phyloP scores from a whole-genome alignment of 169 alveolate genomes.

The Eimeria zaria region DNA sequence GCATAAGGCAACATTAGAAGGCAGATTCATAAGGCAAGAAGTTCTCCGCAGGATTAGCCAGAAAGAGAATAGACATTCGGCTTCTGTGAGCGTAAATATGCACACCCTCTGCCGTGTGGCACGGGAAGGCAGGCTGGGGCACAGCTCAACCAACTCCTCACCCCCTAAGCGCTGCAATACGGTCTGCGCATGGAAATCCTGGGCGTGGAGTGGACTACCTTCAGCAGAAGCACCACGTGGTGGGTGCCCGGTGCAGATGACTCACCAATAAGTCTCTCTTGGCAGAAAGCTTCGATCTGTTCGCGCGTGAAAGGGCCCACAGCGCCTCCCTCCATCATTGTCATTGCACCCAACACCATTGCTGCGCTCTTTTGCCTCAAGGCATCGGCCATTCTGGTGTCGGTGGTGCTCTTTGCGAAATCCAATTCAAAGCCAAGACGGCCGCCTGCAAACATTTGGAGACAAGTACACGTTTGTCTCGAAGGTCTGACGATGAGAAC shows the following conservation, averaged over 20 bases:
- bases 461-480: neutral
- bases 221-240: neutral
- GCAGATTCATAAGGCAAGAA: neutral
- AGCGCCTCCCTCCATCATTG: slow-evolving; percentile 94
- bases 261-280: slow-evolving; percentile 88
- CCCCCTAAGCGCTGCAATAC: neutral
- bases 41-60: neutral
- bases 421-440: slow-evolving; percentile 20
- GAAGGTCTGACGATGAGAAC: neutral
- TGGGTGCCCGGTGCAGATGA: neutral
- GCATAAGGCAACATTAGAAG: neutral
- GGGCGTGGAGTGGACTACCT: neutral
- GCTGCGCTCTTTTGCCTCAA: slow-evolving; percentile 71
- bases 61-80: neutral
- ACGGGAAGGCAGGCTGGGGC: neutral
- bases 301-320: slow-evolving; percentile 90
- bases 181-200: neutral
- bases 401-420: neutral
- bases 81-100: neutral
- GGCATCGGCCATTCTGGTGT: slow-evolving; percentile 12
- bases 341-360: slow-evolving; percentile 80
- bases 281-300: slow-evolving; percentile 93
- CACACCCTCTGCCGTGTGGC: neutral
- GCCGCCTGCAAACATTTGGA: slow-evolving; percentile 27
- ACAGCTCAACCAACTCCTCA: neutral